Evolutionary conservation across 2,329 filamentous ascomycete genomes (phyloP).

Genomic region (Neophaeococcomyces mojaviensis): DNA sequence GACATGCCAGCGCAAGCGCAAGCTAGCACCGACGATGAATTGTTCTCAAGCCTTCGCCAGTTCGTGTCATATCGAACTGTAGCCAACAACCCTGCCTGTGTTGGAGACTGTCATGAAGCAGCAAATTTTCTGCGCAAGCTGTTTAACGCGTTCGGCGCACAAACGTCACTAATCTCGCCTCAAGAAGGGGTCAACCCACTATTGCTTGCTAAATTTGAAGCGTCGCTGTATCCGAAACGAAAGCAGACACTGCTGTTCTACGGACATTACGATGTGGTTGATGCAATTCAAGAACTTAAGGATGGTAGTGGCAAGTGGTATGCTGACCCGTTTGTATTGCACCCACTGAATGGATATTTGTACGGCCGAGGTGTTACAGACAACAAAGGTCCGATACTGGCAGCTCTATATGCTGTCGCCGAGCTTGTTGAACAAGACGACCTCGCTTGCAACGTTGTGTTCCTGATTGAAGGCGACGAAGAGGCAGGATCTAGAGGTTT

Average conservation of each 20-base stretch:
- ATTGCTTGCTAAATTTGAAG: slow-evolving; percentile 82
- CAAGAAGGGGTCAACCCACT: slow-evolving; percentile 77
- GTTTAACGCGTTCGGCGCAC: slow-evolving; percentile 85
- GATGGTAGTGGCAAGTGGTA: slow-evolving; percentile 56
- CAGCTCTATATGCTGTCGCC: slow-evolving; percentile 86
- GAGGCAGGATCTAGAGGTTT: slow-evolving; percentile 91
- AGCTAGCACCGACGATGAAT: slow-evolving; percentile 36
- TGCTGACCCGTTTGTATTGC: slow-evolving; percentile 80
- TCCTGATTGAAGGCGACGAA: slow-evolving; percentile 94
- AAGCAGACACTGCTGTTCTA: slow-evolving; percentile 90
- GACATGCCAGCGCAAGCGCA: not conserved
- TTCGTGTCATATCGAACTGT: slow-evolving; percentile 91
- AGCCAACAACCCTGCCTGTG: slow-evolving; percentile 75
- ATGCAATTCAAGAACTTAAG: slow-evolving; percentile 53
- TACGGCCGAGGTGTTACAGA: slow-evolving; percentile 96
- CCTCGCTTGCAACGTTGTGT: slow-evolving; percentile 80
- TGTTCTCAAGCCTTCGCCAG: slow-evolving; percentile 66
- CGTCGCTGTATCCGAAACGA: slow-evolving; percentile 13
- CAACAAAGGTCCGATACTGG: slow-evolving; percentile 93
- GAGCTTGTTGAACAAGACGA: slow-evolving; percentile 78
- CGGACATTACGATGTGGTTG: slow-evolving; percentile 94
- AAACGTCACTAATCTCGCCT: slow-evolving; percentile 83
- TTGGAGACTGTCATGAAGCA: slow-evolving; percentile 85
- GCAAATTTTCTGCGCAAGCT: slow-evolving; percentile 83
- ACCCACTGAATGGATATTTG: slow-evolving; percentile 81